Conservation (phyloP, 495 filamentous ascomycete species). For the Lentithecium fluviatile region DNA sequence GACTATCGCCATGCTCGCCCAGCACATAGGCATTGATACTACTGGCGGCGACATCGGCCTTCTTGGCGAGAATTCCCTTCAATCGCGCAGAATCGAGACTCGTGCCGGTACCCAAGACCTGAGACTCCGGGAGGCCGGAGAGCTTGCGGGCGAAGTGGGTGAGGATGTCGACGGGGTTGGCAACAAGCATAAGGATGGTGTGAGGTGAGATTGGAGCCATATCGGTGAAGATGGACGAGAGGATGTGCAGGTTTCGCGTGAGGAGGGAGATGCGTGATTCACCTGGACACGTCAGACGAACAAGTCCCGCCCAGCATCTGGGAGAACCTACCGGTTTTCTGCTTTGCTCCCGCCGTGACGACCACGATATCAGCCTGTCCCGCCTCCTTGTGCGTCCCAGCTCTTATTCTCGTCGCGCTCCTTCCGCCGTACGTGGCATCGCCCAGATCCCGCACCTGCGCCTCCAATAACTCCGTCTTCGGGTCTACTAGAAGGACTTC, state of each 20-base stretch:
- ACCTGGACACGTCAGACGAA: conserved; percentile 31
- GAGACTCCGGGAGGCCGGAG: conserved; percentile 41
- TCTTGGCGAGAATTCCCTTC: conserved; percentile 43
- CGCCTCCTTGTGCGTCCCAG: conserved; percentile 45
- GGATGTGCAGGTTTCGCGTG: conserved; percentile 46
- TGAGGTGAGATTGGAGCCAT: conserved; percentile 45
- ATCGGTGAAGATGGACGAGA: conserved; percentile 41
- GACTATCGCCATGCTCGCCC: conserved; percentile 48
- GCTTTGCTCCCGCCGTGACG: conserved; percentile 50
- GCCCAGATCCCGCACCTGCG: conserved; percentile 50
- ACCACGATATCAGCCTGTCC: conserved; percentile 49
- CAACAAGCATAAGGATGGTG: conserved; percentile 47
- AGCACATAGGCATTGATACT: conserved; percentile 47
- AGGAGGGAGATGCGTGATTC: conserved; percentile 46
- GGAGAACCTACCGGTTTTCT: conserved; percentile 26
- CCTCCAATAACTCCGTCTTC: conserved; percentile 42
- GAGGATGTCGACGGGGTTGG: conserved; percentile 53
- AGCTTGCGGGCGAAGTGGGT: conserved; percentile 45
- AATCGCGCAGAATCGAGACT: conserved; percentile 47
- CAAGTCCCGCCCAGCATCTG: neutral
- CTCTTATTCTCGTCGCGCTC: conserved; percentile 40
- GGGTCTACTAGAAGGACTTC: conserved; percentile 50
- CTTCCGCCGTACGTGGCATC: conserved; percentile 44
- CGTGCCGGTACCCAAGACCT: conserved; percentile 49
- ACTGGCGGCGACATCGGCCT: conserved; percentile 29